phyloP scores from a whole-genome alignment of 2,329 filamentous ascomycete genomes.

The Polytolypa hystricis region DNA sequence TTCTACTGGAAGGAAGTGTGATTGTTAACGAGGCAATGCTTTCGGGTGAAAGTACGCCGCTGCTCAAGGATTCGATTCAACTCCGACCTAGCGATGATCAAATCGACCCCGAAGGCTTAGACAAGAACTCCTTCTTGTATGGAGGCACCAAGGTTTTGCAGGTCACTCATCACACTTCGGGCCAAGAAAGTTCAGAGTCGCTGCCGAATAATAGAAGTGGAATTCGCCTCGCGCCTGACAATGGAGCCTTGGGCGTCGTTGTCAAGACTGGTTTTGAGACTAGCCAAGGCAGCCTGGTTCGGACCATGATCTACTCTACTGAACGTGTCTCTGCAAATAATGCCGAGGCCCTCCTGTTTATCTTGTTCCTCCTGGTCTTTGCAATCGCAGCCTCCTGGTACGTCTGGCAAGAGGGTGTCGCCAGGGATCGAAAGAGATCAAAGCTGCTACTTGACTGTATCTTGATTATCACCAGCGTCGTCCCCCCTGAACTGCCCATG shows the following conservation, averaged over 20 bases:
- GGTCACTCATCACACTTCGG: conserved; percentile 73
- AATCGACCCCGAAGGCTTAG: conserved; percentile 79
- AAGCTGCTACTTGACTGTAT: conserved; percentile 96
- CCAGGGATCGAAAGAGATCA: conserved; percentile 87
- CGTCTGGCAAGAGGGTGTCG: conserved; percentile 94
- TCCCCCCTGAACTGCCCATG: conserved; percentile 97
- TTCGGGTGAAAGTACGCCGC: conserved; percentile 91
- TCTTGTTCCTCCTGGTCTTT: conserved; percentile 90
- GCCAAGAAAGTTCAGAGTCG: conserved; percentile 47
- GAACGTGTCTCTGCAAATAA: conserved; percentile 99
- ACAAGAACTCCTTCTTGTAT: conserved; percentile 95
- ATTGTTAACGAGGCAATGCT: conserved; percentile 99
- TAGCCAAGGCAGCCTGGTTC: conserved; percentile 90
- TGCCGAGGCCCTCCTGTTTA: conserved; percentile 89
- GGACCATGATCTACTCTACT: conserved; percentile 99
- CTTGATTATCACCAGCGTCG: conserved; percentile 93
- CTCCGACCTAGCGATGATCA: conserved; percentile 69
- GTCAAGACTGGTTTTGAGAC: conserved; percentile 98
- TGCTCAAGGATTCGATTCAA: conserved; percentile 92
- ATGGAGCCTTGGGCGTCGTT: conserved; percentile 85
- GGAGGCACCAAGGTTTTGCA: conserved; percentile 97
- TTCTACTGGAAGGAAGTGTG: conserved; percentile 84
- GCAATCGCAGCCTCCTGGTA: conserved; percentile 98
- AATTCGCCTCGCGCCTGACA: conserved; percentile 76
- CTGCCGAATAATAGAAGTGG: conserved; percentile 60